Conservation (phyloP, 169 alveolate genomes). For the Plasmodium falciparum region DNA sequence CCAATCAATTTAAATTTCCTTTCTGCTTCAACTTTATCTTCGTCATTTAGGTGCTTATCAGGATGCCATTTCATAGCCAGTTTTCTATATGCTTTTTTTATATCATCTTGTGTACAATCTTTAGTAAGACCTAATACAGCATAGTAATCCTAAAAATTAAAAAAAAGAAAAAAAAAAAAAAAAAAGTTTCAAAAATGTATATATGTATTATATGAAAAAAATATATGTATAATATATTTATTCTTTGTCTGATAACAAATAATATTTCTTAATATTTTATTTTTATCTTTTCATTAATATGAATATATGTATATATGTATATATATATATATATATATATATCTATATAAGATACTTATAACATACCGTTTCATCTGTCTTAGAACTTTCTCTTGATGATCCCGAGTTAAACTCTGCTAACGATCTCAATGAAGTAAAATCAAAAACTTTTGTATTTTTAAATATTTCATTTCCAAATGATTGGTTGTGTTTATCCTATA, state of each 20-base stretch:
- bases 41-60: constrained; percentile 5
- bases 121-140: constrained; percentile 80
- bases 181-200: neutral
- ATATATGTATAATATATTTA: neutral
- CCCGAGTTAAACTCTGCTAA: no score
- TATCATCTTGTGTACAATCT: constrained; percentile 87
- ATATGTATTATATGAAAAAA: neutral
- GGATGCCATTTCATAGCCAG: constrained; percentile 95
- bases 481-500: neutral
- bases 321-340: neutral
- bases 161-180: neutral
- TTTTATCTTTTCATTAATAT: neutral
- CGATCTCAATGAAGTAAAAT: no score
- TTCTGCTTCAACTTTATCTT: constrained; percentile 77
- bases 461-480: neutral
- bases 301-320: neutral
- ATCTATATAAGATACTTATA: neutral
- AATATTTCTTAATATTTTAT: neutral
- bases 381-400: neutral
- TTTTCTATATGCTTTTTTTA: constrained; percentile 93
- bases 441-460: no score
- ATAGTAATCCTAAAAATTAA: constrained; percentile 79
- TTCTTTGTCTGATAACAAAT: neutral
- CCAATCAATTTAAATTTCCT: constrained; percentile 92
- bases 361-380: neutral